Base-by-base conservation (phyloP, 1,284 basidiomycete species). In the Meira miltonrushii region DNA sequence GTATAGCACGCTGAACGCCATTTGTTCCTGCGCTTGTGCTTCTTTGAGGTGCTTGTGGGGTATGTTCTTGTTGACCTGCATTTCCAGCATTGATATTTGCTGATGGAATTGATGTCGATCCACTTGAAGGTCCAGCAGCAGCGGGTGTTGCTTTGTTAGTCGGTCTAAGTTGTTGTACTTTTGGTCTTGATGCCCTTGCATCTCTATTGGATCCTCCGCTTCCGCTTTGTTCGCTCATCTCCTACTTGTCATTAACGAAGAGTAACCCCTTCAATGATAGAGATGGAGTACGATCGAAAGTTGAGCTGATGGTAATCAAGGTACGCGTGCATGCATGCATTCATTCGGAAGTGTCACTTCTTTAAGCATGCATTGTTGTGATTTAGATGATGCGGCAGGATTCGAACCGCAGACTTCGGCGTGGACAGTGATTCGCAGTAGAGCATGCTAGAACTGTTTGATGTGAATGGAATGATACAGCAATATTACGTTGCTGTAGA, bases 131-230 rank as follows among this genome's bases (percentile, higher is more conserved):
- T 50, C 25, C n/a, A n/a, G 13, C 39, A 17, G 53, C 25, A 6
- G 15, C 12, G 19, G 57, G 15, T 38, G 23, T 23, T 38, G n/a
- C 52, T 44, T 58, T 58, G 50, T 58, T 58, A 6, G 57, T 58
- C 2, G 57, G 57, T 25, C 50, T 37, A 12, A 51, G 44, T 23
- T 58, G 57, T n/a, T 57, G 53, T 4, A 58, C 57, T 21, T 44
- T 53, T 21, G 49, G 57, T 39, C 57, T 19, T 15, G 46, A 12
- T 8, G 17, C 25, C 23, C 17, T 23, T 48, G 46, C 46, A 48
- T 48, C 21, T 23, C 46, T n/a, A 48, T 48, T 19, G 5, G 17
- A 21, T 8, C 46, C 46, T 33, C 28, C 28, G 28, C 28, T 33
- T 23, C 46, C 46, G 25, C 21, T 48, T 48, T 19, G 17, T 25